Conservation (phyloP, 345 rosid genomes). For the Pistacia integerrima region DNA sequence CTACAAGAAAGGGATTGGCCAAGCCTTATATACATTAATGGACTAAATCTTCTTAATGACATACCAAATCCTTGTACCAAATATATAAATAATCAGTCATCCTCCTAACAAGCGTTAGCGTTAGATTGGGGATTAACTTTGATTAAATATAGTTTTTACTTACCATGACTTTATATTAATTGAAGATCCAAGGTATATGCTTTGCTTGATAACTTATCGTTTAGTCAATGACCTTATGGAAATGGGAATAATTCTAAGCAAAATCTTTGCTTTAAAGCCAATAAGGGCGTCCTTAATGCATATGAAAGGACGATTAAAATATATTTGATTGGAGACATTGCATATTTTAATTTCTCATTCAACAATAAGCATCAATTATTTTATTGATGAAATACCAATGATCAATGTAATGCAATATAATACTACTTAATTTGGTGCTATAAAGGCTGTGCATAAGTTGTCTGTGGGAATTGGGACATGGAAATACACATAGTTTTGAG, state of each 20-base stretch:
- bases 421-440: constrained; percentile 2
- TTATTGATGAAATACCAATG: constrained; percentile 11
- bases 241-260: neutral
- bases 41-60: neutral
- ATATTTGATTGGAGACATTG: neutral
- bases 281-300: neutral
- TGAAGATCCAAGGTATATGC: neutral
- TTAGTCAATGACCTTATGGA: neutral
- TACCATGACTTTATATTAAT: neutral
- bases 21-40: neutral
- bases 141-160: neutral
- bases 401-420: neutral
- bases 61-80: neutral
- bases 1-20: neutral
- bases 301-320: neutral
- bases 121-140: neutral
- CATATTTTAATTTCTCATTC: neutral
- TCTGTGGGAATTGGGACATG: neutral
- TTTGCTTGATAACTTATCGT: constrained; percentile 5
- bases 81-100: neutral
- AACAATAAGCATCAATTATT: constrained; percentile 3
- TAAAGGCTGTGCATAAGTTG: neutral
- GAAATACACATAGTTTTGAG: neutral
- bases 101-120: neutral
- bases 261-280: neutral